A percentile compares a stretch with the other conserved stretches of the same genome.
These are phyloP conservation scores for Termitomyces sp. DNA, from an alignment of 768 basidiomycete species.

Conservation along the genomic window DNA sequence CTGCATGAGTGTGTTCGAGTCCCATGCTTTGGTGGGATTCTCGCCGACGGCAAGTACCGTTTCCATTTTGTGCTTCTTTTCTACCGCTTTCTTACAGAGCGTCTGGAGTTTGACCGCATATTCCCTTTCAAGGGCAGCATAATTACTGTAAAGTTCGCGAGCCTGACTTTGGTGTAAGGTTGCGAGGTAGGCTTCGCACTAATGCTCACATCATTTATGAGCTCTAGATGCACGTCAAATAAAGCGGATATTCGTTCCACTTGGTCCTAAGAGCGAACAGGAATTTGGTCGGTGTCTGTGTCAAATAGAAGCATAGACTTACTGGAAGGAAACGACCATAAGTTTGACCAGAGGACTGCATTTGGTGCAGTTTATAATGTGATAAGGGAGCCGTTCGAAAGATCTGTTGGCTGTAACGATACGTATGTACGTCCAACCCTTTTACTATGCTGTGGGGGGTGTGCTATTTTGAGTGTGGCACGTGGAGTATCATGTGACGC, in stretches of 20 bases:
- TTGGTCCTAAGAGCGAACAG: constrained; percentile 52
- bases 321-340: constrained; percentile 56
- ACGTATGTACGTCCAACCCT: too few relatives aligned
- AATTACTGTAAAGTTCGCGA: constrained; percentile 65
- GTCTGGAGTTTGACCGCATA: constrained; percentile 68
- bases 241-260: constrained; percentile 54
- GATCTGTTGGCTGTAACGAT: too few relatives aligned
- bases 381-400: background rate
- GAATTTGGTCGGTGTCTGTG: constrained; percentile 3
- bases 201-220: constrained; percentile 54
- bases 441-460: too few relatives aligned
- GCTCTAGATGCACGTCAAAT: constrained; percentile 60
- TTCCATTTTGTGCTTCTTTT: constrained; percentile 63
- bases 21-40: constrained; percentile 60
- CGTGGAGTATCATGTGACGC: background rate
- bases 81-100: constrained; percentile 59
- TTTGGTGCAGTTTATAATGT: background rate
- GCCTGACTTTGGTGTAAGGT: constrained; percentile 37
- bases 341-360: constrained; percentile 20
- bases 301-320: constrained; percentile 8
- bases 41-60: constrained; percentile 54
- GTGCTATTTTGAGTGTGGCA: background rate
- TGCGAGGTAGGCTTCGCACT: background rate
- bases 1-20: constrained; percentile 42
- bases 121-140: constrained; percentile 68